Evolutionary conservation across 768 basidiomycete genomes (phyloP), one percentile per base, ranked within the genome.

Genomic region (Lepiota brunneoincarnata): DNA sequence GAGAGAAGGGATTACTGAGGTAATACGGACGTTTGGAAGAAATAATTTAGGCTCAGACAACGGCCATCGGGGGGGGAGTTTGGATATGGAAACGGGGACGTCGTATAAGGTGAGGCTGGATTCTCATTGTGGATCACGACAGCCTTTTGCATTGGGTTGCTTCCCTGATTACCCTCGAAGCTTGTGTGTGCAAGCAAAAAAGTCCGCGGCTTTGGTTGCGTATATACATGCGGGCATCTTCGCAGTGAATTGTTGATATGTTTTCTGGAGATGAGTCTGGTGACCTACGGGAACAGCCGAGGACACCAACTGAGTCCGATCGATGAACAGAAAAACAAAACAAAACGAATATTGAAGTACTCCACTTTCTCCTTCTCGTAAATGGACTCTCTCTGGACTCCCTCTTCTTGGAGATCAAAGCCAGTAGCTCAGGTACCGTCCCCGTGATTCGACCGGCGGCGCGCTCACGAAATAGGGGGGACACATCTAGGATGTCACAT

Each of bases 321-420:
- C 36, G 24, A 40, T 53, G 12, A 6, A 12, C 2, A 17, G 21
- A 9, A 47, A 40, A 31, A 26, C 36, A 12, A 44, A 54, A 21
- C 36, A 47, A 60, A 54, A 20, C 20, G 21, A 17, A 21, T 26
- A 24, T 47, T 53, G 43, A 20, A 38, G 17, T 26, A 46, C 1
- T 17, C 12, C 43, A 31, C 4, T 36, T 45, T 51, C 26, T 24
- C 2, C 14, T 6, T 47, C 45, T 48, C 44, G 44, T 47, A 40
- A 23, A 54, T 54, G 53, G 53, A 41, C 37, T n/a, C 37, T 11
- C 18, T 58, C 4, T 95, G 94, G 94, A 70, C 80, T 0, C 87
- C 90, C 0, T 80, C 79, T 1, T 90, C 89, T 1, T 98, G 94
- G 94, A 85, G 77, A 67, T 72, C 75, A 15, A 61, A 60, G 36